Evolutionary conservation across 345 rosid species (phyloP), one percentile per base, ranked within the genome.

Genomic region (Microcos paniculata): DNA sequence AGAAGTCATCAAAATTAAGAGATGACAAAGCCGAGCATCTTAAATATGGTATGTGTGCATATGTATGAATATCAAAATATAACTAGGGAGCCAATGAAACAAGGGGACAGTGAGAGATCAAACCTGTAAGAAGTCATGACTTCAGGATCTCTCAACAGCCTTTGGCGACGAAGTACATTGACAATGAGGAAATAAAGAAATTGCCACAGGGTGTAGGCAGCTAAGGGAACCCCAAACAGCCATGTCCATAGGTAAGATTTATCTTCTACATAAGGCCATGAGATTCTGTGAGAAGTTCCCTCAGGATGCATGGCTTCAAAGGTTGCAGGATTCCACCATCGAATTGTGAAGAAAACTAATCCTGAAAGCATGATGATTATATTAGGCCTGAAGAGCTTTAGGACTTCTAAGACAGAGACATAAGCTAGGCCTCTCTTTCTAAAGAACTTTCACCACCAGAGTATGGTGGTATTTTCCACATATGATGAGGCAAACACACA

Each of bases 111-210:
- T 42, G 28, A 52, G 45, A 21, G 21, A 6, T 21, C 26, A 62
- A 14, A 93, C 99, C 99, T 89, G 86, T 93, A 95, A 15, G 99
- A 95, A 71, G 99, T 95, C 99, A 95, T 95, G 71, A 95, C 99
- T 87, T 95, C 99, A 70, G 99, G 99, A 82, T 95, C 99, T 83
- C 94, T 88, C 28, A 95, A 76, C 69, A 95, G 83, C 84, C 99
- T 87, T 81, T 95, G 99, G 43, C 93, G 84, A 52, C 98, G 97
- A 1, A 95, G 83, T 80, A 95, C 99, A 81, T 95, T 82, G 80
- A 95, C 99, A 46, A 95, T 90, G 69, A 95, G 90, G 70, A 91
- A 93, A 80, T 95, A 95, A 63, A 95, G 93, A 51, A 78, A 85
- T 82, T 95, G 99, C 99, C 99, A 95, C 46, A 95, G 88, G 61